A percentile compares a stretch with the other conserved stretches of the same genome.
Conservation (phyloP, 176 grass and related monocot species). For the Zoysia japonica region DNA sequence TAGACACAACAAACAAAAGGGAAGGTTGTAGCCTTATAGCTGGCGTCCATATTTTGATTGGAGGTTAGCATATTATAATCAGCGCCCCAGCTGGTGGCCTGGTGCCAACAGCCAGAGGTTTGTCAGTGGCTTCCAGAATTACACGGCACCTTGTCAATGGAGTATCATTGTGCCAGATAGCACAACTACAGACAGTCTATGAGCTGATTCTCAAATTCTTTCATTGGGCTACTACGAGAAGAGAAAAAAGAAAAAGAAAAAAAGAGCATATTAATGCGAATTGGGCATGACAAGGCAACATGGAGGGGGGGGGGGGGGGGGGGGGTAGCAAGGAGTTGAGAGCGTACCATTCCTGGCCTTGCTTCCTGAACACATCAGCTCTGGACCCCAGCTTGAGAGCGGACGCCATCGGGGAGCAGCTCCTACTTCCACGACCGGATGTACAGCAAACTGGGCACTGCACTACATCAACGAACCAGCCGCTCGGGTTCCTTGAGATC, state of each 20-base stretch:
- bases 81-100: slow-evolving; percentile 35
- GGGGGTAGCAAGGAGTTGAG: slow-evolving; percentile 22
- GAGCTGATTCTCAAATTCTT: neutral
- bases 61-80: slow-evolving; percentile 45
- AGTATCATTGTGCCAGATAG: slow-evolving; percentile 15
- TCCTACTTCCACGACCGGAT: slow-evolving; percentile 12
- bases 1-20: slow-evolving; percentile 33
- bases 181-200: slow-evolving; percentile 4
- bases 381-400: slow-evolving; percentile 75
- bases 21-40: slow-evolving; percentile 30
- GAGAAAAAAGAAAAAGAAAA: neutral
- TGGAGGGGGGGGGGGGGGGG: neutral
- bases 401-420: slow-evolving; percentile 55
- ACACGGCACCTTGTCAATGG: slow-evolving; percentile 1
- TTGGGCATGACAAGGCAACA: slow-evolving; percentile 32
- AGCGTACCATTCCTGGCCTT: slow-evolving; percentile 72
- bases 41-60: slow-evolving; percentile 33
- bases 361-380: slow-evolving; percentile 64
- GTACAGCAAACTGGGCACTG: neutral
- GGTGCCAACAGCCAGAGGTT: slow-evolving; percentile 39
- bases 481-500: neutral
- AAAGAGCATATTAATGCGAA: neutral
- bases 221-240: neutral
- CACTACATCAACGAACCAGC: slow-evolving; percentile 23
- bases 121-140: slow-evolving; percentile 38